phyloP scores from a whole-genome alignment of 257 asterid genomes.

The Dorcoceras hygrometricum region DNA sequence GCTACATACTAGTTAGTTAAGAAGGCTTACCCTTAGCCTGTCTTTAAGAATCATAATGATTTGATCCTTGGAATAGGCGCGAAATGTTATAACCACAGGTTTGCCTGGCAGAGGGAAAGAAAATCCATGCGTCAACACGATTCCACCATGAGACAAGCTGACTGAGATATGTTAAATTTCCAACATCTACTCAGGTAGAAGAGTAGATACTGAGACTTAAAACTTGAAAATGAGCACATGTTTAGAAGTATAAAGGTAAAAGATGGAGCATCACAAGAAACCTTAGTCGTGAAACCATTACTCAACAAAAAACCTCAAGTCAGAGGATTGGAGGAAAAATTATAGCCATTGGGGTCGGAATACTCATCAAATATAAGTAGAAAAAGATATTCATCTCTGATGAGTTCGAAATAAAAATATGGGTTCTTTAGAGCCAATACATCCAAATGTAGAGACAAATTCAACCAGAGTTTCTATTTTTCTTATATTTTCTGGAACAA shows the following conservation, averaged over 20 bases:
- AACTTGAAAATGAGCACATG: slow-evolving; percentile 7
- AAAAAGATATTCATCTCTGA: background rate
- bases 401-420: slow-evolving; percentile 3
- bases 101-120: slow-evolving; percentile 56
- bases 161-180: slow-evolving; percentile 9
- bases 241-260: background rate
- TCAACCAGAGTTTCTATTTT: background rate
- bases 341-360: slow-evolving; percentile 2
- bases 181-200: slow-evolving; percentile 13
- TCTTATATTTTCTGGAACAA: background rate
- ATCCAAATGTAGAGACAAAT: background rate
- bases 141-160: slow-evolving; percentile 16
- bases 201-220: too few species aligned
- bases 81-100: slow-evolving; percentile 80
- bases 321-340: slow-evolving; percentile 1
- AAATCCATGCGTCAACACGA: slow-evolving; percentile 9
- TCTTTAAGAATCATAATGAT: slow-evolving; percentile 74
- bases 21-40: slow-evolving; percentile 61
- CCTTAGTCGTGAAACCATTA: background rate
- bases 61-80: slow-evolving; percentile 93
- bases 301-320: background rate
- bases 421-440: background rate
- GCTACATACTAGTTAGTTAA: slow-evolving; percentile 8
- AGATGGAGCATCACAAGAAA: slow-evolving; percentile 3
- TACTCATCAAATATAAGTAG: slow-evolving; percentile 4